Evolutionary conservation across 805 yeast species (phyloP).

Genomic region (Metschnikowia anglica): DNA sequence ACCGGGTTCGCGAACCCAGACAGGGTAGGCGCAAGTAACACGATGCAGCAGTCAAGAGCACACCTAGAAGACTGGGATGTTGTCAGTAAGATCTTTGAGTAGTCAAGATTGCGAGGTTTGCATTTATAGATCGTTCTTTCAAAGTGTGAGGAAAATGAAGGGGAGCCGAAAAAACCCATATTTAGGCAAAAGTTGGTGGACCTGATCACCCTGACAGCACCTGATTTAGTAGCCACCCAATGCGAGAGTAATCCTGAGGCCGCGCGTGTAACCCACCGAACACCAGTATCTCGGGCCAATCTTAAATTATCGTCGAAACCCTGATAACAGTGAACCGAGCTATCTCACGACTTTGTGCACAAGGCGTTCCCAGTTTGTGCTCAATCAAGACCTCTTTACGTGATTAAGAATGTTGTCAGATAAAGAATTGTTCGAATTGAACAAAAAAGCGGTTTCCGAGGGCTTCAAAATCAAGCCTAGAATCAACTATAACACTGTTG

Average conservation of each 20-base stretch:
- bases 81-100: slow-evolving; percentile 28
- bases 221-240: background rate
- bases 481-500: slow-evolving; percentile 91
- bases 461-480: slow-evolving; percentile 92
- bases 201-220: no score
- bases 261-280: slow-evolving; percentile 11
- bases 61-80: slow-evolving; percentile 39
- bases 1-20: slow-evolving; percentile 10
- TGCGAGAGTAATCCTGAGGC: slow-evolving; percentile 7
- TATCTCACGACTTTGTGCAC: slow-evolving; percentile 2
- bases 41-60: slow-evolving; percentile 26
- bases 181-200: no score
- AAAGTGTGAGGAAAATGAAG: no score
- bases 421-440: slow-evolving; percentile 61
- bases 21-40: slow-evolving; percentile 9
- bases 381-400: background rate
- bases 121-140: no score
- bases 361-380: no score
- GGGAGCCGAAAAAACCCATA: no score
- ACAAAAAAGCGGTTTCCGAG: slow-evolving; percentile 88
- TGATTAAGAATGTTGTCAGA: slow-evolving; percentile 35
- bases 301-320: slow-evolving; percentile 20
- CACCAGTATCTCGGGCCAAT: slow-evolving; percentile 14
- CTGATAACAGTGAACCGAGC: slow-evolving; percentile 14
- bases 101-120: background rate